Conservation (phyloP, 2,329 filamentous ascomycete genomes). For the Fonsecaea nubica region DNA sequence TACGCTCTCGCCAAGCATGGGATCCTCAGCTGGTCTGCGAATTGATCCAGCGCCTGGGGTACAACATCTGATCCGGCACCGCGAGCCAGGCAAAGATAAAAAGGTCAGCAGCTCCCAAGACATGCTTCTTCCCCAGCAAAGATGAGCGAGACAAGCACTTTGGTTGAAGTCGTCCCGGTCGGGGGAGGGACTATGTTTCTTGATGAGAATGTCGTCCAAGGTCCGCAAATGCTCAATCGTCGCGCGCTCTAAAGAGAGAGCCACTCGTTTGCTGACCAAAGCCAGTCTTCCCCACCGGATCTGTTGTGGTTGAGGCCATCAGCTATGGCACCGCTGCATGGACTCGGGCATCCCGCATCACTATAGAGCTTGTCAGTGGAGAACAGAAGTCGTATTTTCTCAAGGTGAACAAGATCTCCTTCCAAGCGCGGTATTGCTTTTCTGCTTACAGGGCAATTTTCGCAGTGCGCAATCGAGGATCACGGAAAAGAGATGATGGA, state of each 20-base stretch:
- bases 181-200: neutral
- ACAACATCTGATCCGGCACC: too few species aligned
- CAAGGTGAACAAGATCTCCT: constrained; percentile 21
- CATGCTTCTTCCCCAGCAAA: neutral
- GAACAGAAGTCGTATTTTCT: constrained; percentile 25
- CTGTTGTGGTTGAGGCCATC: constrained; percentile 11
- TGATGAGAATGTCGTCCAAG: constrained; percentile 5
- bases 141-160: neutral
- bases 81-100: too few species aligned
- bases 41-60: too few species aligned
- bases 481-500: constrained; percentile 37
- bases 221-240: neutral
- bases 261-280: neutral
- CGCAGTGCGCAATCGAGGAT: constrained; percentile 22
- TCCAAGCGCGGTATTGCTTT: neutral
- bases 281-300: constrained; percentile 16
- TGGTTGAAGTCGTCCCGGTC: neutral
- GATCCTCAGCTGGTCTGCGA: too few species aligned
- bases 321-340: constrained; percentile 28
- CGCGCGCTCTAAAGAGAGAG: neutral
- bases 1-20: too few species aligned
- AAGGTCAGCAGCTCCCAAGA: too few species aligned
- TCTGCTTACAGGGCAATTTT: neutral
- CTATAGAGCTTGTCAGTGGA: constrained; percentile 15
- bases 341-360: constrained; percentile 23